phyloP scores from a whole-genome alignment of 2,329 filamentous ascomycete species.

The Calonectria honghensis region DNA sequence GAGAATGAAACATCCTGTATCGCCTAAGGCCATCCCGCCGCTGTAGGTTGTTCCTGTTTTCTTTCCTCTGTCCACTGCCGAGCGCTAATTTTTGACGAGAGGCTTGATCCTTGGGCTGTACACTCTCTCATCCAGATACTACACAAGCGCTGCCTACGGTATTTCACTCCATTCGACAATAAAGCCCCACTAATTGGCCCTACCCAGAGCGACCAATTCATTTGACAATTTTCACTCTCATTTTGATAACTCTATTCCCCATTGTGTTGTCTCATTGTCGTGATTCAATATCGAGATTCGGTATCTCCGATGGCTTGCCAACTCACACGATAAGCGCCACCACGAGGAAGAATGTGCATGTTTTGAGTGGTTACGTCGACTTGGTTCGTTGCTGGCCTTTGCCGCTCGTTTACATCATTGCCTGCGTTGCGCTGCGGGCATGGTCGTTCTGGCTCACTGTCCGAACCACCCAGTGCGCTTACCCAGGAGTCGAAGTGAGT shows the following conservation, averaged over 20 bases:
- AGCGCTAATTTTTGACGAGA: constrained; percentile 24
- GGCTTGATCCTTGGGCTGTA: constrained; percentile 59
- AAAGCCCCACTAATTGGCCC: constrained; percentile 3
- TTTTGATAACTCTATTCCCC: constrained; percentile 15
- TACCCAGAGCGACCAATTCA: constrained; percentile 59
- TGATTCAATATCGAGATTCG: not conserved
- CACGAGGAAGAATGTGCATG: constrained; percentile 12
- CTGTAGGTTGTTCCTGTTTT: constrained; percentile 16
- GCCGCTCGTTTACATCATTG: constrained; percentile 19
- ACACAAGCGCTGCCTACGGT: constrained; percentile 62
- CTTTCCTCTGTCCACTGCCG: not conserved
- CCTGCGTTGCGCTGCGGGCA: constrained; percentile 26
- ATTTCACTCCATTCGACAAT: constrained; percentile 40
- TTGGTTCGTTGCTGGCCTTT: constrained; percentile 29
- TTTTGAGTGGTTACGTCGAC: constrained; percentile 8
- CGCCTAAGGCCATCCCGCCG: constrained; percentile 24
- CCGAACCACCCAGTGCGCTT: constrained; percentile 26
- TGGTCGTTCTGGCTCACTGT: constrained; percentile 30
- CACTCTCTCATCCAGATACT: constrained; percentile 58
- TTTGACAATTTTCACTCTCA: constrained; percentile 55
- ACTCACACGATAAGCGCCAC: constrained; percentile 7
- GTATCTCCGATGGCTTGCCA: constrained; percentile 7
- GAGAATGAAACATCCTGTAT: constrained; percentile 26
- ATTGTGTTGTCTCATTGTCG: constrained; percentile 17
- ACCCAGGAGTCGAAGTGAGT: constrained; percentile 30